Conservation (phyloP, 495 filamentous ascomycete genomes). For the Neurospora sp. region DNA sequence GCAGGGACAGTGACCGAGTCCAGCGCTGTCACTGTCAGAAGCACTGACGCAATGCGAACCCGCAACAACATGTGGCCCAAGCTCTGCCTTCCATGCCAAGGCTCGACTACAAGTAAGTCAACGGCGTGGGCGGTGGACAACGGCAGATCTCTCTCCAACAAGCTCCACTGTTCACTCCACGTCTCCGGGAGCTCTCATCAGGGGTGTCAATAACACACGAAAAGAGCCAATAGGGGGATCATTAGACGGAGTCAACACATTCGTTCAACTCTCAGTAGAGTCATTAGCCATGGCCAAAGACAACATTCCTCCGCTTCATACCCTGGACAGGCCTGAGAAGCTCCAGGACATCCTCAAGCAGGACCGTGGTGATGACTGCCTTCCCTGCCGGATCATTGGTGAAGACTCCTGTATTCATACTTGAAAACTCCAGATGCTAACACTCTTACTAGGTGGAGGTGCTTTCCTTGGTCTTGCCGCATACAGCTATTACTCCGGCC, state of each 20-base stretch:
- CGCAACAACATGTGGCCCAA: not conserved
- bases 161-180: not conserved
- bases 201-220: not conserved
- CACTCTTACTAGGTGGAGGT: conserved; percentile 43
- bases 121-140: conserved; percentile 1
- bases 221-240: not conserved
- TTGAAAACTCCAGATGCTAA: not conserved
- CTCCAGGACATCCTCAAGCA: conserved; percentile 46
- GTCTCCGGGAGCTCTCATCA: not conserved
- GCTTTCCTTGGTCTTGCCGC: conserved; percentile 84
- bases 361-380: conserved; percentile 59
- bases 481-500: conserved; percentile 79
- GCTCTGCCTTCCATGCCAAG: not conserved
- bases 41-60: conserved; percentile 20
- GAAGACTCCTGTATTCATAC: not conserved
- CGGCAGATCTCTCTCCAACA: not conserved
- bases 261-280: not conserved
- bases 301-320: conserved; percentile 26
- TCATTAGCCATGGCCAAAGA: conserved; percentile 29
- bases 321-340: conserved; percentile 41
- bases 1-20: not conserved
- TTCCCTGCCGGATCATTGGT: conserved; percentile 61
- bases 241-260: not conserved
- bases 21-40: not conserved
- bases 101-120: not conserved